Base-by-base conservation (phyloP, 2,329 filamentous ascomycete genomes). In the Penicillium verrucosum region DNA sequence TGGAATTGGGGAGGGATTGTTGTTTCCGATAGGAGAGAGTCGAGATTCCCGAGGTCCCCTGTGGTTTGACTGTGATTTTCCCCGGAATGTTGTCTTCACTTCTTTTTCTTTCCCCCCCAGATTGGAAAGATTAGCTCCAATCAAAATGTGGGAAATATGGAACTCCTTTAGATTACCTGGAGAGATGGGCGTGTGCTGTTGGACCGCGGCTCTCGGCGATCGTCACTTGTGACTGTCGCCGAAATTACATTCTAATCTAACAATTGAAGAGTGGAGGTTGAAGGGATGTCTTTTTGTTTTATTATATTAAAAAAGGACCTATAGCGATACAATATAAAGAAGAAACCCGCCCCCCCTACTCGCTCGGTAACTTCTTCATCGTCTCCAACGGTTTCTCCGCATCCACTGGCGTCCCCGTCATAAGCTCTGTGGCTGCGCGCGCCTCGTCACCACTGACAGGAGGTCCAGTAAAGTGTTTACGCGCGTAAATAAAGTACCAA, bases 381-480 rank as follows among this genome's bases (percentile, higher is more conserved):
- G 65, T 59, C 32, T 59, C 54, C 44, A 60, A 34, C 6, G 64
- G 60, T 60, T 70, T 68, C 67, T 77, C 70, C 27, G 68, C 46
- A 65, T 78, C 70, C 42, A 68, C 62, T 14, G 60, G 59, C 37
- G 67, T 69, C 12, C 68, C 70, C n/a, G 67, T 65, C 63, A 73
- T 70, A 21, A 75, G 65, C 4, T 66, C 69, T 9, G 66, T 60
- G 23, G 59, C 64, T 18, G 64, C 67, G 29, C 59, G 57, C 9
- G 62, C 65, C 40, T 74, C 69, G 4, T 69, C 67, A 25, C 64
- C 51, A 10, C 62, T 62, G 36, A 75, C 63, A 3, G 75, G 75
- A 25, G 86, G 86, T 0, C 86, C 86, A 4, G 77, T 85, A 64
- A 88, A 89, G 60, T 84, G 80, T 72, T 85, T 85, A 49, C 85